Conservation (phyloP, 208 protist species). For the Trypanosomatidae sp. region DNA sequence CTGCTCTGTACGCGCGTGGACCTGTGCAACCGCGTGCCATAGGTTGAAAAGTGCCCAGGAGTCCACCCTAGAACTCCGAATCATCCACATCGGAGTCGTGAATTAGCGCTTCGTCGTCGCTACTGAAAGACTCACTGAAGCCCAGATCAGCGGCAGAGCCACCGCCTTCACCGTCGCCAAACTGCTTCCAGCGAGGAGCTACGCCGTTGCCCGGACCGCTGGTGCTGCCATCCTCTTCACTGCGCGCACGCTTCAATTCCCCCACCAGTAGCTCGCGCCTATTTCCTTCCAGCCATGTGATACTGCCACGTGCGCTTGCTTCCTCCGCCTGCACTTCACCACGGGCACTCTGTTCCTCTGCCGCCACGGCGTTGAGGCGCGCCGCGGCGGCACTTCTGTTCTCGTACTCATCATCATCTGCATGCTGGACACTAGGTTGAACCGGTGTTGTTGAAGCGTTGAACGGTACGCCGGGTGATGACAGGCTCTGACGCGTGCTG, state of each 20-base stretch:
- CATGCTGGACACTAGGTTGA: neutral
- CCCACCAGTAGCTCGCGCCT: constrained; percentile 37
- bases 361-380: neutral
- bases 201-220: neutral
- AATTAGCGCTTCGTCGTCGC: constrained; percentile 38
- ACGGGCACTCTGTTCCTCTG: constrained; percentile 1
- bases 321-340: constrained; percentile 23
- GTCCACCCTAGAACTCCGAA: constrained; percentile 22
- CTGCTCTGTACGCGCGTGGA: neutral
- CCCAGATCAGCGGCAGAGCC: neutral
- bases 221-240: constrained; percentile 7
- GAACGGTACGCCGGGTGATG: neutral
- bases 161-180: constrained; percentile 8
- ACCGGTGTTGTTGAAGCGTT: neutral
- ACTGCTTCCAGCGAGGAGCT: constrained; percentile 16
- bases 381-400: neutral
- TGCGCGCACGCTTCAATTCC: constrained; percentile 21
- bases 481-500: neutral
- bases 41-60: neutral
- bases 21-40: neutral
- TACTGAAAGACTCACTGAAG: constrained; percentile 21
- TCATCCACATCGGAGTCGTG: constrained; percentile 30
- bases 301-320: constrained; percentile 31
- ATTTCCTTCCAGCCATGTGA: constrained; percentile 59
- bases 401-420: neutral